A percentile compares a stretch with the other conserved stretches of the same genome.
These are phyloP conservation scores for Candida taoyuanica DNA, from an alignment of 805 yeast genomes.

Conservation along the genomic window DNA sequence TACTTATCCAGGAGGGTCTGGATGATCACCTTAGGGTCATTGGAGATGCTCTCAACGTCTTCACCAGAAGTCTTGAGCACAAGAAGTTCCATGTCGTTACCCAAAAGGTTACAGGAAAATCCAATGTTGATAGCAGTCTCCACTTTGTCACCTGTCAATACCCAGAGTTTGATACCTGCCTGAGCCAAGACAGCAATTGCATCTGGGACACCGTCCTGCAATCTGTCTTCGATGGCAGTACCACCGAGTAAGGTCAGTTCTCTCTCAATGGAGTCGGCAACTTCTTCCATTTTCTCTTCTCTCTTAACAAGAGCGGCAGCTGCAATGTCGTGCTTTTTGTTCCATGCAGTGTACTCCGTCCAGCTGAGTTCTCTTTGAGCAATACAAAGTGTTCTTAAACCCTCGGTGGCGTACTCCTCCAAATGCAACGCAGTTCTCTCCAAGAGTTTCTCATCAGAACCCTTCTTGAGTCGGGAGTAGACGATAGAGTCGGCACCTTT, in stretches of 20 bases:
- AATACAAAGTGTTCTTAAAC: constrained; percentile 74
- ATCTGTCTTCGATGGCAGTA: constrained; percentile 82
- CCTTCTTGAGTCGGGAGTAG: constrained; percentile 55
- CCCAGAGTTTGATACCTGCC: constrained; percentile 84
- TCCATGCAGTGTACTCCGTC: constrained; percentile 61
- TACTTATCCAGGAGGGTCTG: constrained; percentile 47
- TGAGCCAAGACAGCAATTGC: constrained; percentile 63
- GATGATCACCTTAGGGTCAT: constrained; percentile 37
- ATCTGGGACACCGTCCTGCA: constrained; percentile 84
- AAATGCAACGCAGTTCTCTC: constrained; percentile 64
- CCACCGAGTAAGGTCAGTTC: constrained; percentile 68
- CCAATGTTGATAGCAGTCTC: constrained; percentile 99
- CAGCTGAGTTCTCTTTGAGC: constrained; percentile 63
- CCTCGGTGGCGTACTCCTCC: constrained; percentile 77
- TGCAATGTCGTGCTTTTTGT: constrained; percentile 54
- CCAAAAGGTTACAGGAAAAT: constrained; percentile 89
- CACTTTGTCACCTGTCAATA: constrained; percentile 93
- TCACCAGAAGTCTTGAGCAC: constrained; percentile 58
- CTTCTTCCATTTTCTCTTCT: constrained; percentile 69
- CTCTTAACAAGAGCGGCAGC: constrained; percentile 58
- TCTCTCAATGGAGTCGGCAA: constrained; percentile 66
- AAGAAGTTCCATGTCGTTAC: constrained; percentile 70
- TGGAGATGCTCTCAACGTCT: constrained; percentile 43
- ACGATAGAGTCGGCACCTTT: constrained; percentile 85
- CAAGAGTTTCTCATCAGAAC: constrained; percentile 40